Conservation (phyloP, 495 filamentous ascomycete species). For the Penicillium dipodomyicola region DNA sequence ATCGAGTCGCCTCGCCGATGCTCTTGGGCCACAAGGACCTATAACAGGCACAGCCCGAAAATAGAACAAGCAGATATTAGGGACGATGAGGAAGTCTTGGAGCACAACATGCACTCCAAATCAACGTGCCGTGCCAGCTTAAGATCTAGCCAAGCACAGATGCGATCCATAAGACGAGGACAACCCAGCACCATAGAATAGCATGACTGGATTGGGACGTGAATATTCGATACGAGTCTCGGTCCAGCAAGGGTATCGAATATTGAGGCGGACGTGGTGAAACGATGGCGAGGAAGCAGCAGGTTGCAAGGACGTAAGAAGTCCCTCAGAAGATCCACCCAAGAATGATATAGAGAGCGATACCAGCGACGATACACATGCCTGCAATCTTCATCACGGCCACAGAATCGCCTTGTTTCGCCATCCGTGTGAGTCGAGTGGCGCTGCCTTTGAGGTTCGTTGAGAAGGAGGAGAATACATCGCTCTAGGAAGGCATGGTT, state of each 20-base stretch:
- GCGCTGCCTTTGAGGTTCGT: conserved; percentile 78
- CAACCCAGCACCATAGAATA: not conserved
- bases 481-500: conserved; percentile 39
- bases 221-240: conserved; percentile 9
- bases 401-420: conserved; percentile 82
- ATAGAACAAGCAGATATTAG: not conserved
- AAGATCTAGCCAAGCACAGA: not conserved
- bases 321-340: conserved; percentile 59
- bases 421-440: conserved; percentile 85
- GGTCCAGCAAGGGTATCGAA: conserved; percentile 25
- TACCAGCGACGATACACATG: conserved; percentile 70
- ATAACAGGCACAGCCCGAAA: not conserved
- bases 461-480: conserved; percentile 59
- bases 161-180: not conserved
- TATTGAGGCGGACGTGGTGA: not conserved
- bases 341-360: conserved; percentile 71
- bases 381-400: conserved; percentile 85
- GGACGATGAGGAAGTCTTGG: not conserved
- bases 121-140: not conserved
- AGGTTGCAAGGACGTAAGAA: not conserved
- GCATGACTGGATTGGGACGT: not conserved
- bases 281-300: not conserved
- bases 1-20: not conserved
- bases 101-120: not conserved
- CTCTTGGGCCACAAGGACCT: not conserved